Percentiles rank a stretch among this genome's conserved stretches.
These are phyloP conservation scores for Pseudogymnoascus sp. DNA, from an alignment of 2,329 filamentous ascomycete genomes.

Conservation along the genomic window DNA sequence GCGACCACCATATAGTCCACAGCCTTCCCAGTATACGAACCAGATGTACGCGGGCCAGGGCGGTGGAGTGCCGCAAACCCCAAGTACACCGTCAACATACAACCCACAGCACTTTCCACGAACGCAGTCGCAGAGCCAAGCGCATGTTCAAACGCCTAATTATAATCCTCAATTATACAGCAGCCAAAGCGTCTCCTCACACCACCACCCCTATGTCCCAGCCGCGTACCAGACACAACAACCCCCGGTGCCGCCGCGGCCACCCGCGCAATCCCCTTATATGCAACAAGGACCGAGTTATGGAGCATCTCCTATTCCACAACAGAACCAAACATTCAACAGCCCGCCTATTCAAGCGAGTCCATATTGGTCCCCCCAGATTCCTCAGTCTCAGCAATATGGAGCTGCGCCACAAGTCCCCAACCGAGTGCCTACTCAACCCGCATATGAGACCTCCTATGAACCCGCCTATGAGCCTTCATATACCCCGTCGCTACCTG, in stretches of 20 bases:
- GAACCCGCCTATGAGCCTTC: slow-evolving; percentile 22
- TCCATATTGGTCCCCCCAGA: not conserved
- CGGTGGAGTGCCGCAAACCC: not conserved
- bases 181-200: slow-evolving; percentile 46
- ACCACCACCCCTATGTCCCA: slow-evolving; percentile 62
- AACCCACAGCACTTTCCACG: slow-evolving; percentile 57
- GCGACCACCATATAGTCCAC: slow-evolving; percentile 27
- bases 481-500: slow-evolving; percentile 24
- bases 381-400: slow-evolving; percentile 21
- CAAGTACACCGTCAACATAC: slow-evolving; percentile 45
- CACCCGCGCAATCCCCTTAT: slow-evolving; percentile 28
- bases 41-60: not conserved
- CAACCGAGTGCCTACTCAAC: slow-evolving; percentile 21
- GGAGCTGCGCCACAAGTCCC: slow-evolving; percentile 21
- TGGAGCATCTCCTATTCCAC: not conserved
- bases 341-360: not conserved
- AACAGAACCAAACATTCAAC: not conserved
- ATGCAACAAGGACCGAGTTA: slow-evolving; percentile 8
- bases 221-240: slow-evolving; percentile 39
- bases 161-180: slow-evolving; percentile 43
- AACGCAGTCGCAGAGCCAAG: slow-evolving; percentile 28
- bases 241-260: slow-evolving; percentile 40
- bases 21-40: slow-evolving; percentile 34
- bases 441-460: slow-evolving; percentile 12
- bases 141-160: slow-evolving; percentile 30